Base-by-base conservation (phyloP, 345 rosid genomes). In the Eucalyptus albens region DNA sequence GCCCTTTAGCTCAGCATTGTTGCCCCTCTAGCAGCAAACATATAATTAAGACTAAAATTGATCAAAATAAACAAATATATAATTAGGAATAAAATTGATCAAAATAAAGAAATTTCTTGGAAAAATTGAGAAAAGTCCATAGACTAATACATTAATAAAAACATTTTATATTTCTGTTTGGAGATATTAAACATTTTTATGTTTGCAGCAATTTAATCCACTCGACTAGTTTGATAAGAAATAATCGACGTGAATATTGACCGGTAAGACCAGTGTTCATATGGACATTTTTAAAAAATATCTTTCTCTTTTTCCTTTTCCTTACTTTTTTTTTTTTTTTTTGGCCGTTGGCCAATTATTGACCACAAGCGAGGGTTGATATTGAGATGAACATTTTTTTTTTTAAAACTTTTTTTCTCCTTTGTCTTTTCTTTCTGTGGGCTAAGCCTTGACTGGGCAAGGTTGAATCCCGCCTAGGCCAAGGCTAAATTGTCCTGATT, bases 191-290 rank as follows among this genome's bases (percentile, higher is more conserved):
- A 56, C 29, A 4, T 24, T 56, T 56, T 56, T 24, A 56, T 56
- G 13, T 56, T 56, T 24, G 13, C 1, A 56, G 29, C 62, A 9
- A 24, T 22, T 56, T 6, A 9, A 24, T 56, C 29, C 62, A 56
- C 13, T 2, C 12, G 4, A 24, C 14, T 24, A 4, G 24, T 24
- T 56, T 56, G 27, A 10, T 24, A 0, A 22, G 6, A 56, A 22
- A 56, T 56, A 22, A 56, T 24, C 9, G 29, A 24, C 3, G 6
- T 22, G 62, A 10, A 56, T 10, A 9, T 56, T 12, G 11, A 56
- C 6, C 0, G 1, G 12, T 10, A 24, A 9, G 13, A 56, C 6
- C 14, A 4, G 2, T 4, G 3, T 4, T 22, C 6, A 24, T 10
- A 2, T 24, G 12, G 29, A 22, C 3, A 9, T 56, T 56, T 56